Conservation (phyloP, 202 grass and related monocot species). For the Brachypodium distachyon region DNA sequence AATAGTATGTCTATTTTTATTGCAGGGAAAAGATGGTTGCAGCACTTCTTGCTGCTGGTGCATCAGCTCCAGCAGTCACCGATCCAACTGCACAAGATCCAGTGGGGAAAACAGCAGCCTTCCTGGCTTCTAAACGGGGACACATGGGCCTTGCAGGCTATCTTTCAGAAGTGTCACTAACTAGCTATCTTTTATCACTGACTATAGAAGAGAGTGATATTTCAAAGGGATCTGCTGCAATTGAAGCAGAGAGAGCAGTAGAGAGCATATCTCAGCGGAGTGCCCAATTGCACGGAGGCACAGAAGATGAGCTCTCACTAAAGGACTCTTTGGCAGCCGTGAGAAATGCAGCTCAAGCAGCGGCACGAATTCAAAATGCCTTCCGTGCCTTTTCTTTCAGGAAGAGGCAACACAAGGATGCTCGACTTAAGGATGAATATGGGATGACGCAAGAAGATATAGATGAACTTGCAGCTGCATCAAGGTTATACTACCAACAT, state of each 20-base stretch:
- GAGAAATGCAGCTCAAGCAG: slow-evolving; percentile 87
- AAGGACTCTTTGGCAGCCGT: slow-evolving; percentile 95
- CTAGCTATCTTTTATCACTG: slow-evolving; percentile 78
- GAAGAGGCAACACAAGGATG: slow-evolving; percentile 56
- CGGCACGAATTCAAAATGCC: slow-evolving; percentile 90
- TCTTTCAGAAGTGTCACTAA: slow-evolving; percentile 77
- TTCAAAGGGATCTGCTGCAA: slow-evolving; percentile 55
- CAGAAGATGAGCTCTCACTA: slow-evolving; percentile 84
- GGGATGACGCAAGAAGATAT: slow-evolving; percentile 92
- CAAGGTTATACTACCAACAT: slow-evolving; percentile 41
- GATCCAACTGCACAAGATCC: slow-evolving; percentile 93
- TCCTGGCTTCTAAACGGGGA: slow-evolving; percentile 74
- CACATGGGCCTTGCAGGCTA: slow-evolving; percentile 83
- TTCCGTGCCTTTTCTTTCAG: slow-evolving; percentile 92
- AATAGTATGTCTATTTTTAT: background rate
- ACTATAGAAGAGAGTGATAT: slow-evolving; percentile 55
- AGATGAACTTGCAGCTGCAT: slow-evolving; percentile 67
- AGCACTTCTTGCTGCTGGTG: slow-evolving; percentile 77
- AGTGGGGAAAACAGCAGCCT: slow-evolving; percentile 86
- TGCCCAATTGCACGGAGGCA: slow-evolving; percentile 36
- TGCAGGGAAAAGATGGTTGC: slow-evolving; percentile 94
- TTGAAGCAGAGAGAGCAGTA: slow-evolving; percentile 58
- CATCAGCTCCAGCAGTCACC: slow-evolving; percentile 63
- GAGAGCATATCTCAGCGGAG: slow-evolving; percentile 63
- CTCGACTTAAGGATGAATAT: slow-evolving; percentile 61